Percentiles rank a stretch among this genome's conserved stretches.
phyloP scores from a whole-genome alignment of 2,329 filamentous ascomycete genomes.

The Pyrenochaeta sp. region DNA sequence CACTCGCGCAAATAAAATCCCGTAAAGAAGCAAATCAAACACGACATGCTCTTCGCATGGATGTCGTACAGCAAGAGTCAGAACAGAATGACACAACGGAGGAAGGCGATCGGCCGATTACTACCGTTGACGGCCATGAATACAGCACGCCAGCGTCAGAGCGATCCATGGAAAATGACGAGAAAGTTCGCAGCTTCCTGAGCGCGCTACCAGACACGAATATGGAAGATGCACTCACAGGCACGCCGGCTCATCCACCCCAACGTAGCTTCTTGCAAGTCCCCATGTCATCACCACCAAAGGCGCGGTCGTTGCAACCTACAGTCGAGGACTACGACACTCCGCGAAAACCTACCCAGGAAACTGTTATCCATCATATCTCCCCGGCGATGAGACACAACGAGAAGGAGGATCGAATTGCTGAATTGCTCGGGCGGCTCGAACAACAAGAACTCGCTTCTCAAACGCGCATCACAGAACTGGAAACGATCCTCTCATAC shows the following conservation, averaged over 20 bases:
- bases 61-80: slow-evolving; percentile 19
- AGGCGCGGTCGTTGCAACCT: slow-evolving; percentile 41
- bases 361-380: slow-evolving; percentile 43
- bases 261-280: slow-evolving; percentile 38
- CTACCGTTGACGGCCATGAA: slow-evolving; percentile 28
- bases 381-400: slow-evolving; percentile 18
- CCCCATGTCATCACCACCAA: slow-evolving; percentile 32
- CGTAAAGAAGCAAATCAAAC: slow-evolving; percentile 39
- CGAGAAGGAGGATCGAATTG: slow-evolving; percentile 26
- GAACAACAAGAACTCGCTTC: slow-evolving; percentile 38
- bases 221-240: slow-evolving; percentile 33
- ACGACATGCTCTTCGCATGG: slow-evolving; percentile 22
- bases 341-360: slow-evolving; percentile 44
- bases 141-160: slow-evolving; percentile 34
- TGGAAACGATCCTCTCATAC: slow-evolving; percentile 44
- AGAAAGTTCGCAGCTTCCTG: slow-evolving; percentile 48
- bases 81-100: slow-evolving; percentile 21
- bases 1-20: slow-evolving; percentile 38
- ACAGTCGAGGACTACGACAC: slow-evolving; percentile 49
- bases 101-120: slow-evolving; percentile 27
- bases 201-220: slow-evolving; percentile 47
- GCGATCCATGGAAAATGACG: slow-evolving; percentile 46
- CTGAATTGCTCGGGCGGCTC: slow-evolving; percentile 32
- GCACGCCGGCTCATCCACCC: slow-evolving; percentile 33
- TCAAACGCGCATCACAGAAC: slow-evolving; percentile 41